These are phyloP conservation scores for Yamadazyma taylorii DNA, from an alignment of 1,139 yeast species.

Conservation along the genomic window DNA sequence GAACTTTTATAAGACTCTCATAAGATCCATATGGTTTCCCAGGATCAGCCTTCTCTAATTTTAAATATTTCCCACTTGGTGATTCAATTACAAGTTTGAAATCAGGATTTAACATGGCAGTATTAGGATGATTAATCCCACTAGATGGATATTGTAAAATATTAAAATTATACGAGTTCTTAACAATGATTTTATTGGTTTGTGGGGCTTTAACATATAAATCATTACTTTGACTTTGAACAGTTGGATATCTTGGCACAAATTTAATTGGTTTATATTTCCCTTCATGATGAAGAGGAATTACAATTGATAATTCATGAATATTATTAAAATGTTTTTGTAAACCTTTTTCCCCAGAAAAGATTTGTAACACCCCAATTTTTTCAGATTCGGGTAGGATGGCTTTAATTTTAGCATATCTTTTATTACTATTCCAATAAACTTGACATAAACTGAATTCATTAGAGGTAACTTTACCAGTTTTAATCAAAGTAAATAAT, in stretches of 20 bases:
- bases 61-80: slow-evolving; percentile 78
- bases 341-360: slow-evolving; percentile 67
- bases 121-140: slow-evolving; percentile 45
- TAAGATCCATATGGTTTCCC: slow-evolving; percentile 52
- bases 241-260: slow-evolving; percentile 72
- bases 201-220: slow-evolving; percentile 86
- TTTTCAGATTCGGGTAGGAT: slow-evolving; percentile 65
- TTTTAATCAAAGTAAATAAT: slow-evolving; percentile 52
- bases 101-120: slow-evolving; percentile 39
- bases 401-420: slow-evolving; percentile 80
- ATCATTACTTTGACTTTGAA: slow-evolving; percentile 68
- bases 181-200: slow-evolving; percentile 55
- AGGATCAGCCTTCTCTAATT: slow-evolving; percentile 52
- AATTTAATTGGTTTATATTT: slow-evolving; percentile 54
- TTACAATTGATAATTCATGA: slow-evolving; percentile 71
- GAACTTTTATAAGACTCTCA: slow-evolving; percentile 57
- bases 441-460: slow-evolving; percentile 72
- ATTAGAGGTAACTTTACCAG: slow-evolving; percentile 51
- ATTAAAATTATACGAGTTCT: slow-evolving; percentile 63
- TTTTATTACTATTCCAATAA: slow-evolving; percentile 62
- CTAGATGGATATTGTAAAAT: slow-evolving; percentile 63
- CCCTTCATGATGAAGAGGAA: slow-evolving; percentile 80
- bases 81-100: slow-evolving; percentile 71
- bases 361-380: slow-evolving; percentile 74
- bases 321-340: slow-evolving; percentile 59